phyloP scores from a whole-genome alignment of 805 yeast species.

The Kluyveromyces lactis region DNA sequence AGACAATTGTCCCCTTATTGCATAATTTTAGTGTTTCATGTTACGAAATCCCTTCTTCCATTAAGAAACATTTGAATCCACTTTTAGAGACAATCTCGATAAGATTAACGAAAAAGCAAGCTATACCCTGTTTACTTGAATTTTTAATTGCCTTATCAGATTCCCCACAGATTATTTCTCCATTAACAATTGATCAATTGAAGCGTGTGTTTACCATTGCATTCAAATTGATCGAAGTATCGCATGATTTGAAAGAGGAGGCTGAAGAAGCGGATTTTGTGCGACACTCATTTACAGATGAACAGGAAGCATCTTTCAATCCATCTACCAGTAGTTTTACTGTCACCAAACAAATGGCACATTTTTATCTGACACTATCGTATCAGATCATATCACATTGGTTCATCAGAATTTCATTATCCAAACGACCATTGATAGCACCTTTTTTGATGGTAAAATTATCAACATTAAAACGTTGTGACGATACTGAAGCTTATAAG shows the following conservation, averaged over 20 bases:
- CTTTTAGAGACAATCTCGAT: constrained; percentile 69
- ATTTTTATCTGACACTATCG: constrained; percentile 55
- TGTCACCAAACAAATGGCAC: constrained; percentile 44
- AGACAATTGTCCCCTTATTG: constrained; percentile 68
- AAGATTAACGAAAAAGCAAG: constrained; percentile 58
- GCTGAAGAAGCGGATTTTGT: constrained; percentile 10
- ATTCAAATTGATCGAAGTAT: constrained; percentile 67
- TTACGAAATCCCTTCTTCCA: constrained; percentile 67
- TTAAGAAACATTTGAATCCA: constrained; percentile 59
- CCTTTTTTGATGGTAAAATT: constrained; percentile 57
- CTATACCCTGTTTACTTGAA: constrained; percentile 69
- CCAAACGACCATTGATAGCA: constrained; percentile 51
- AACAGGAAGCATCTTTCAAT: constrained; percentile 42
- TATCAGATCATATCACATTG: constrained; percentile 62
- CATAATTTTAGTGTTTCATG: constrained; percentile 71
- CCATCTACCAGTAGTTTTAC: constrained; percentile 45
- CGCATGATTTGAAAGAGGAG: constrained; percentile 38
- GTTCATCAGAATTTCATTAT: constrained; percentile 56
- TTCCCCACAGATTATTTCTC: constrained; percentile 57
- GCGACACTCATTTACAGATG: constrained; percentile 21
- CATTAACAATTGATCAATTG: constrained; percentile 68
- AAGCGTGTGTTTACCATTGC: constrained; percentile 78
- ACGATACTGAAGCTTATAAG: constrained; percentile 51
- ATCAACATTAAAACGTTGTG: constrained; percentile 29
- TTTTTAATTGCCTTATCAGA: constrained; percentile 59